A percentile compares a stretch with the other conserved stretches of the same genome.
Evolutionary conservation across 176 grass and related monocot species (phyloP).

Genomic region (Cenchrus americanus): DNA sequence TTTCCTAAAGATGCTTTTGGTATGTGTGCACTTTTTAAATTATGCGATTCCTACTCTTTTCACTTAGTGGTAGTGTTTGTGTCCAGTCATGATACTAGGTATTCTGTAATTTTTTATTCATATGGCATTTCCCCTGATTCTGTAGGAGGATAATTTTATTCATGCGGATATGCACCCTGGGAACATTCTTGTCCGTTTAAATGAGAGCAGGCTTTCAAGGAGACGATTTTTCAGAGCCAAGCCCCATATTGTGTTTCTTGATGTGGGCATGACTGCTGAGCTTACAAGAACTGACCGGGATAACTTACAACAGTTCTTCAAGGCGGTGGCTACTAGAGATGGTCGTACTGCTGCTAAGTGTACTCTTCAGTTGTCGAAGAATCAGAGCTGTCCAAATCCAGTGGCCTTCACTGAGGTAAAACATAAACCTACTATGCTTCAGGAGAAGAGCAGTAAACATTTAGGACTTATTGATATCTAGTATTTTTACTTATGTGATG

Average conservation of each 20-base stretch:
- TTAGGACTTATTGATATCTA: constrained; percentile 22
- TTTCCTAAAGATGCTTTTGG: constrained; percentile 97
- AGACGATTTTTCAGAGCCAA: constrained; percentile 77
- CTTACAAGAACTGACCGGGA: constrained; percentile 75
- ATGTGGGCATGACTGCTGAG: constrained; percentile 96
- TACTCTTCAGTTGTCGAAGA: constrained; percentile 76
- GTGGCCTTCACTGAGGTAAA: constrained; percentile 85
- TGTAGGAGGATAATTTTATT: constrained; percentile 97
- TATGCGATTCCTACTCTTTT: background rate
- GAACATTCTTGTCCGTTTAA: constrained; percentile 89
- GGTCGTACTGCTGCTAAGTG: constrained; percentile 84
- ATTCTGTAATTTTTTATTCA: constrained; percentile 2
- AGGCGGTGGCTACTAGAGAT: constrained; percentile 86
- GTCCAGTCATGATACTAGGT: background rate
- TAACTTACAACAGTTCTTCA: constrained; percentile 90
- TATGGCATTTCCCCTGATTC: constrained; percentile 8
- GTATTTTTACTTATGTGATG: background rate
- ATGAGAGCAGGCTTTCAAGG: constrained; percentile 55
- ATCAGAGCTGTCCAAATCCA: constrained; percentile 86
- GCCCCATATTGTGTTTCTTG: constrained; percentile 92
- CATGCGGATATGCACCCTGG: constrained; percentile 99
- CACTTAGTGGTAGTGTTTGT: constrained; percentile 6
- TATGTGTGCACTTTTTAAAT: constrained; percentile 45
- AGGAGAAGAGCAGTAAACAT: background rate
- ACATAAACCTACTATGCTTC: constrained; percentile 27